Percentiles rank a stretch among this genome's conserved stretches.
Evolutionary conservation across 371 early-diverging fungal species (phyloP).

Genomic region (Rhizoclosmatium hyalinum): DNA sequence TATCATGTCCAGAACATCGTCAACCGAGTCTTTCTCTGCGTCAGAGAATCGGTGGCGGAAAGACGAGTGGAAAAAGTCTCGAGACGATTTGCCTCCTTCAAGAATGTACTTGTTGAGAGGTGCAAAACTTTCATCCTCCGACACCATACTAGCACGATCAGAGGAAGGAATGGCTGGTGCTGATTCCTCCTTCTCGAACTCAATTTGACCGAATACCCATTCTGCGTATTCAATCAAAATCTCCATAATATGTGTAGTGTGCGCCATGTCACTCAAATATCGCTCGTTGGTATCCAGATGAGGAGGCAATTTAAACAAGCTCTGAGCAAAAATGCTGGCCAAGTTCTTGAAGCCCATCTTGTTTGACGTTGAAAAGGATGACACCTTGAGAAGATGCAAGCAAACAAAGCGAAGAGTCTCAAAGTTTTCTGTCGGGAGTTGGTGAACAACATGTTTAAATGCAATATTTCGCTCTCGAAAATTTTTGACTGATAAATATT

Average conservation of each 20-base stretch:
- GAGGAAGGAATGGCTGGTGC: constrained; percentile 1
- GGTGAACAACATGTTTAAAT: constrained; percentile 54
- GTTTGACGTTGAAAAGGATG: constrained; percentile 40
- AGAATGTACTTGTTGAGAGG: constrained; percentile 1
- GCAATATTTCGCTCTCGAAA: constrained; percentile 51
- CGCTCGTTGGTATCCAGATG: constrained; percentile 38
- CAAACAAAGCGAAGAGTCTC: constrained; percentile 48
- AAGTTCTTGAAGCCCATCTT: constrained; percentile 54
- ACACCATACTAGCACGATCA: constrained; percentile 18
- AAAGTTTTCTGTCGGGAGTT: constrained; percentile 47
- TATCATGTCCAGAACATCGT: constrained; percentile 22
- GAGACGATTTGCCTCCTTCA: constrained; percentile 2
- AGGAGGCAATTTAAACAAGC: constrained; percentile 44
- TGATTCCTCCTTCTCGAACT: constrained; percentile 48
- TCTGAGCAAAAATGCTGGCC: constrained; percentile 54
- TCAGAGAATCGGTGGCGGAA: not conserved
- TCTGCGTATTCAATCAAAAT: constrained; percentile 53
- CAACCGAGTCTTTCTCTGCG: constrained; percentile 20
- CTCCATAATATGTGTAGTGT: constrained; percentile 48
- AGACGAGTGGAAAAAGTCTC: constrained; percentile 13
- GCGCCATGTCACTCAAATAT: constrained; percentile 48
- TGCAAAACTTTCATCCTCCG: constrained; percentile 18
- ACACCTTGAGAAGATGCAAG: constrained; percentile 48
- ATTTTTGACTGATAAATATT: no score
- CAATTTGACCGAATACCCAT: constrained; percentile 60